Base-by-base conservation (phyloP, 106 monocot species). In the Dendrobium chrysotoxum region DNA sequence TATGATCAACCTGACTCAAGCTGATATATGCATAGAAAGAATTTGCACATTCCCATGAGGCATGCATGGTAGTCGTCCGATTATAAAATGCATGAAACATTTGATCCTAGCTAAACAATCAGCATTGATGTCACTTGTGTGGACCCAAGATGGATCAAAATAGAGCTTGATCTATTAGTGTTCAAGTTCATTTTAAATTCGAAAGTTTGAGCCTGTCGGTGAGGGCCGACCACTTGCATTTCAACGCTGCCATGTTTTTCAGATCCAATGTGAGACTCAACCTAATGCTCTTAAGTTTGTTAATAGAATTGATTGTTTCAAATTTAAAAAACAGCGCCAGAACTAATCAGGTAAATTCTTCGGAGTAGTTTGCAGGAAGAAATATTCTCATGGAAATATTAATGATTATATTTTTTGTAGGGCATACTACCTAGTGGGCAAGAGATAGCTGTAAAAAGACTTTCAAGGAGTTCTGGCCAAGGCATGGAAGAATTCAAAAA, bases 401-500 rank as follows among this genome's bases (percentile, higher is more conserved):
- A 40, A 40, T n/a, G 20, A 7, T 74, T 74, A 74, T 73, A 4
- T n/a, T 40, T 74, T 40, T 42, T 74, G 74, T 42, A 86, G 86
- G 89, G 89, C 1, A 77, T 47, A 28, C 55, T 89, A 46, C 79
- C 86, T 18, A 79, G 73, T 64, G 89, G 89, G 16, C 82, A 87
- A 80, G 86, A 86, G 31, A 79, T 89, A 61, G 89, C 89, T 65
- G 78, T 87, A 1, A 89, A 89, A 40, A 89, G 86, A 28, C 82
- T 89, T 20, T 89, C 89, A 10, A 79, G 26, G 75, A 81, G 65
- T 26, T 89, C 86, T 8, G 80, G 82, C 2, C 89, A 89, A 77
- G 89, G 89, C n/a, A 13, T 73, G 54, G 64, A 82, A 26, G 89
- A 89, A n/a, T 87, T 89, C 67, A 86, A 85, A 73, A 89, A 89